Conservation (phyloP, 1,284 basidiomycete species). For the Leccinum pseudoinsigne region DNA sequence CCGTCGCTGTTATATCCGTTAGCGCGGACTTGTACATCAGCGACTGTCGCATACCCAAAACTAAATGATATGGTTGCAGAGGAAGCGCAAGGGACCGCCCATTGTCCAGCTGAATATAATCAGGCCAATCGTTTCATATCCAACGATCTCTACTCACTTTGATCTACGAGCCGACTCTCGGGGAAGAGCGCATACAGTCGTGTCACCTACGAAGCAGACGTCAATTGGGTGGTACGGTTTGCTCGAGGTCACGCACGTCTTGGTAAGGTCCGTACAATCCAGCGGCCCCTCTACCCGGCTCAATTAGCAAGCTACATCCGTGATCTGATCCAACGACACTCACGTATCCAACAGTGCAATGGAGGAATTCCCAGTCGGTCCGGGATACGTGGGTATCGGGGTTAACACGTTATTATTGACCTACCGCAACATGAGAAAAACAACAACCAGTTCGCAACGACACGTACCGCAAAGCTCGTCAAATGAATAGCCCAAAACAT, state of each 20-base stretch:
- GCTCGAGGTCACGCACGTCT: conserved; percentile 51
- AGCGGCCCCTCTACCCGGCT: conserved; percentile 58
- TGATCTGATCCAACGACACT: conserved; percentile 28
- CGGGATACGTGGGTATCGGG: conserved; percentile 69
- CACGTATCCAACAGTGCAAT: conserved; percentile 79
- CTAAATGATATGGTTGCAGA: conserved; percentile 65
- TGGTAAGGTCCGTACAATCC: conserved; percentile 82
- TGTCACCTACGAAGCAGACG: conserved; percentile 51
- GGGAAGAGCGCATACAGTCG: conserved; percentile 64
- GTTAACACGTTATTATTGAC: conserved; percentile 58
- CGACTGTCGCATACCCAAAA: conserved; percentile 56
- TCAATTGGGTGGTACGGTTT: conserved; percentile 7
- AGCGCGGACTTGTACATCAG: neutral
- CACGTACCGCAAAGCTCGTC: conserved; percentile 52
- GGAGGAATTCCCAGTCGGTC: conserved; percentile 53
- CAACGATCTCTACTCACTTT: conserved; percentile 35
- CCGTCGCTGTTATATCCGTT: conserved; percentile 21
- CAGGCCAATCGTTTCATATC: conserved; percentile 7
- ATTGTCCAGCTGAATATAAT: conserved; percentile 58
- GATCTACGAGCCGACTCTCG: conserved; percentile 70
- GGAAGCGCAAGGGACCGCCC: conserved; percentile 82
- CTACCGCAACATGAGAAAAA: conserved; percentile 36
- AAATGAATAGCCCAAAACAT: conserved; percentile 81
- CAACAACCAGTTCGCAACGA: neutral
- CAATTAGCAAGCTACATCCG: conserved; percentile 5